These are phyloP conservation scores for Rutidosis leptorrhynchoides DNA, from an alignment of 129 eudicot genomes.

Conservation along the genomic window DNA sequence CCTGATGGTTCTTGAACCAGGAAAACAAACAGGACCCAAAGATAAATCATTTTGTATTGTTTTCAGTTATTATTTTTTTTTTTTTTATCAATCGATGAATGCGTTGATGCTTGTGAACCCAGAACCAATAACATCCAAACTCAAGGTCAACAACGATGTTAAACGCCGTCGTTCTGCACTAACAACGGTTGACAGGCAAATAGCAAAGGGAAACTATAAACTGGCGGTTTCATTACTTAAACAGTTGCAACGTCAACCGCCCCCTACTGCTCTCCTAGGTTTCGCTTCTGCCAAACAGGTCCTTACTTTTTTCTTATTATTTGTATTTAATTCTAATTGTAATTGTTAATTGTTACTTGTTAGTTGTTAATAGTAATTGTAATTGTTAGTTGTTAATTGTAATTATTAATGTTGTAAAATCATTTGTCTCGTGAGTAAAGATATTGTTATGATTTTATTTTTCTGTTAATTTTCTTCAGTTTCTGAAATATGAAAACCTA, in stretches of 20 bases:
- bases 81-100: too few relatives aligned
- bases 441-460: too few relatives aligned
- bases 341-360: background rate
- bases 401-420: too few relatives aligned
- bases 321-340: background rate
- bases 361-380: too few relatives aligned
- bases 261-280: constrained; percentile 51
- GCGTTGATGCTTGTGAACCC: background rate
- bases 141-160: background rate
- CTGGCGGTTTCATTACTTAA: constrained; percentile 49
- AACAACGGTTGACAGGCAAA: constrained; percentile 55
- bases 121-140: background rate
- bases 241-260: constrained; percentile 47
- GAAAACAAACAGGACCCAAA: too few relatives aligned
- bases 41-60: too few relatives aligned
- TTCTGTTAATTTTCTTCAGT: too few relatives aligned
- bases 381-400: too few relatives aligned
- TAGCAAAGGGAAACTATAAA: constrained; percentile 54
- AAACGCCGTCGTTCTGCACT: constrained; percentile 56
- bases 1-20: too few relatives aligned
- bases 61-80: too few relatives aligned
- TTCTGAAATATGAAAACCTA: too few relatives aligned
- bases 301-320: background rate
- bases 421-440: too few relatives aligned
- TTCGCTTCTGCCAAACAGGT: constrained; percentile 70